These are phyloP conservation scores for Avena sativa DNA, from an alignment of 176 grass and related monocot species.

Conservation along the genomic window DNA sequence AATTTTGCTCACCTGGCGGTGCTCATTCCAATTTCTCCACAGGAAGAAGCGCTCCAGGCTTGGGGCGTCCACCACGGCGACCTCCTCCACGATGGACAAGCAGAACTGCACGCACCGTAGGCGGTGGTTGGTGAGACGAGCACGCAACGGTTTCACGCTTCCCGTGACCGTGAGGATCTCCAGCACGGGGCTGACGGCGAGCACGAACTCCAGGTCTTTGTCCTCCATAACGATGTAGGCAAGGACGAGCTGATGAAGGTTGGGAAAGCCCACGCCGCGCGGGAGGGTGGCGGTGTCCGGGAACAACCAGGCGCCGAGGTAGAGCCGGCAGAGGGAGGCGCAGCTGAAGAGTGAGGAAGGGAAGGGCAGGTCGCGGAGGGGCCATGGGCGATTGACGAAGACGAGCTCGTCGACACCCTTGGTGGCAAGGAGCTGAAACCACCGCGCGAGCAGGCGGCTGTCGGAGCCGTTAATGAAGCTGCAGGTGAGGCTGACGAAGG, in stretches of 20 bases:
- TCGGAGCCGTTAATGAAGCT: background rate
- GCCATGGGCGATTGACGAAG: conserved; percentile 24
- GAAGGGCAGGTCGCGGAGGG: background rate
- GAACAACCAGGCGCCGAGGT: conserved; percentile 10
- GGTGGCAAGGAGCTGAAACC: conserved; percentile 32
- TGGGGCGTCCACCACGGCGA: conserved; percentile 5
- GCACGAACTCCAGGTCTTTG: conserved; percentile 3
- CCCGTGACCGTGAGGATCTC: background rate
- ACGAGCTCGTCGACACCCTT: conserved; percentile 31
- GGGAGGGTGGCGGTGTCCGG: background rate
- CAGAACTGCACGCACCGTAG: conserved; percentile 33
- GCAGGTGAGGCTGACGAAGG: conserved; percentile 15
- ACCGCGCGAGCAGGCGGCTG: background rate
- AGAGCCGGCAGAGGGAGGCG: conserved; percentile 26
- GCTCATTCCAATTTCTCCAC: background rate
- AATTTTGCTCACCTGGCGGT: background rate
- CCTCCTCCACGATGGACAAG: background rate
- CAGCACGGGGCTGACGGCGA: conserved; percentile 16
- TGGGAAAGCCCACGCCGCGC: background rate
- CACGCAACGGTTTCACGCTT: background rate
- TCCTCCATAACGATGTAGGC: background rate
- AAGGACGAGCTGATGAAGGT: background rate
- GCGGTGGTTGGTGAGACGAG: conserved; percentile 20
- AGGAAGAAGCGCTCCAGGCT: conserved; percentile 29
- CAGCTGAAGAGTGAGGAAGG: conserved; percentile 23